Evolutionary conservation across 2,329 filamentous ascomycete genomes (phyloP), one percentile per base, ranked within the genome.

Genomic region (Fusarium irregulare): DNA sequence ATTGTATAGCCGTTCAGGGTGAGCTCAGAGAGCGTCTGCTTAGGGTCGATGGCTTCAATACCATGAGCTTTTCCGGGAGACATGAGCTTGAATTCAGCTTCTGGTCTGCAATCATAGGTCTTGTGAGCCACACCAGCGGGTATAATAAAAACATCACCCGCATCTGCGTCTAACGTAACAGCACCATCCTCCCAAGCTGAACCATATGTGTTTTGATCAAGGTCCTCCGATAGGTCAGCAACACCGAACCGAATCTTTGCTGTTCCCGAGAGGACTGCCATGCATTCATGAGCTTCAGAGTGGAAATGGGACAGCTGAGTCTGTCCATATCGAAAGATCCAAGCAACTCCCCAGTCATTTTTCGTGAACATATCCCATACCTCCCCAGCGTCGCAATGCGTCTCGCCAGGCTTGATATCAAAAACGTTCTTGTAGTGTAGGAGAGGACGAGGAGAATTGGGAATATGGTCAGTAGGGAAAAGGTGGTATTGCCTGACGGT

Each of bases 301-400:
- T 89, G 88, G 72, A 88, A 89, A 77, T 89, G 87, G 0, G 86
- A 85, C 20, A 73, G 61, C 64, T 88, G 87, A 1, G 85, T 86
- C 14, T 78, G 76, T 2, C 86, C 84, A 77, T 89, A 89, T 34
- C 86, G 83, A 67, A 83, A 85, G 54, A 88, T 84, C 86, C 87
- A 89, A 66, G 86, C 82, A 1, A 81, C 80, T 42, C 83, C 72
- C 86, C 86, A 88, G 25, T 78, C 82, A 70, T 88, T 87, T 25
- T 70, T 65, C 4, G 76, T 66, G 75, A 87, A 85, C 74, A 73
- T 78, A 76, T 44, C 75, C 78, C 55, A 71, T 37, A 83, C 76
- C 6, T 77, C 66, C 2, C 84, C 77, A 7, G 84, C 75, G 40
- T 79, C 78, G 64, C 78, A 75, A 25, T 73, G 20, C 13, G 46